Percentiles rank a stretch among this genome's conserved stretches.
Evolutionary conservation across 306 rosid genomes (phyloP).

Genomic region (Inga laurina): DNA sequence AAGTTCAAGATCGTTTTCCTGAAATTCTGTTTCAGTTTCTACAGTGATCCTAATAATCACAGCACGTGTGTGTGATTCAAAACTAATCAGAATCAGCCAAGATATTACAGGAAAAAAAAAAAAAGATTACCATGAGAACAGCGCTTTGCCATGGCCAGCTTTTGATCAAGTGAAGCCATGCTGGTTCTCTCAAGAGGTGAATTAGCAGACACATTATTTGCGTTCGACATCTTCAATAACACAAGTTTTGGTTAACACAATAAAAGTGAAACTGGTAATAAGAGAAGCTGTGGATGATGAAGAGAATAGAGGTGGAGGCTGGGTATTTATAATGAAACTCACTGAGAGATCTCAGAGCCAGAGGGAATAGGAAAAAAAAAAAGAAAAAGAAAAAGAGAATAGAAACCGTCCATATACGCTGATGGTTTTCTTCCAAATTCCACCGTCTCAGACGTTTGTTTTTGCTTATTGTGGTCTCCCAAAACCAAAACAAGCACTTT

Average conservation of each 20-base stretch:
- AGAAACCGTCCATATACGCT: background rate
- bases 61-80: background rate
- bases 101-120: background rate
- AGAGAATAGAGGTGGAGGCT: constrained; percentile 1
- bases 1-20: background rate
- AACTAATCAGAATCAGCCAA: background rate
- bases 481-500: background rate
- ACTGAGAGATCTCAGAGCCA: background rate
- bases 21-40: background rate
- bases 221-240: constrained; percentile 58
- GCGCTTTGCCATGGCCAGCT: constrained; percentile 81
- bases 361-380: background rate
- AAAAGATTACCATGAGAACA: constrained; percentile 62
- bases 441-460: constrained; percentile 46
- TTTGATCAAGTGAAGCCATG: constrained; percentile 70
- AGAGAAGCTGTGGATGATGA: constrained; percentile 41
- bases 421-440: constrained; percentile 58
- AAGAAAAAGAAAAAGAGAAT: background rate
- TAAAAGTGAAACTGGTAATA: background rate
- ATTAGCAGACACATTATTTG: constrained; percentile 47
- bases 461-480: constrained; percentile 38
- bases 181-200: constrained; percentile 57
- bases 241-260: background rate
- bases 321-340: constrained; percentile 44
- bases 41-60: too few relatives aligned